Evolutionary conservation across 805 yeast species (phyloP), one percentile per base, ranked within the genome.

Genomic region (Blastobotrys chiropterorum): DNA sequence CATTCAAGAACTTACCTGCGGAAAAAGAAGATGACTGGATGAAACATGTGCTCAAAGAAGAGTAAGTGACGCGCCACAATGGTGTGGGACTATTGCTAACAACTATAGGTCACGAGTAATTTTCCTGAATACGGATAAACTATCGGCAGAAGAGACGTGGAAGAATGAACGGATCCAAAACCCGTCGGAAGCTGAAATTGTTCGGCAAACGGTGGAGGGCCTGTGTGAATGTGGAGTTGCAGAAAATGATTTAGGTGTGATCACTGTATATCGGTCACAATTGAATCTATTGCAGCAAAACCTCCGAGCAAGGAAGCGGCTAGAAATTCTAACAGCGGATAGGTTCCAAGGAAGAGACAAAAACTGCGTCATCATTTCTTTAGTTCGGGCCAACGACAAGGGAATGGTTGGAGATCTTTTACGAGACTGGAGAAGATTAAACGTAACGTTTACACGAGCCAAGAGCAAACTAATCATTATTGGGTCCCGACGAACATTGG

Each of bases 321-420:
- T 94, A 30, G 98, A 94, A 59, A 76, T 87, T 31, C 72, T 92
- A 52, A 94, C 99, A 0, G 98, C 97, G 0, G 99, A 94, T 67
- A 88, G 85, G 62, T 92, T 86, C 62, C 99, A 94, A 69, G 99
- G 99, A 0, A 76, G 97, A 51, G 99, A 94, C 67, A 94, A 92
- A 62, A 92, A 88, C 31, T 86, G 96, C 62, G 80, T 94, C 14
- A 81, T 94, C 4, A 86, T 94, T 2, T 92, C 98, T 0, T 71
- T 94, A 59, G 99, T 94, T 2, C 73, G 96, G 47, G 84, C 96
- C 3, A 90, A 90, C 64, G 73, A 72, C 1, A 77, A 77, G 17
- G 72, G 74, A 7, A 74, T 73, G 41, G 82, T 86, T 1, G 98
- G 98, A 0, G 86, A 86, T 26, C 72, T 94, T 44, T 70, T 94